phyloP scores from a whole-genome alignment of 257 asterid species.

The Nicotiana undulata region DNA sequence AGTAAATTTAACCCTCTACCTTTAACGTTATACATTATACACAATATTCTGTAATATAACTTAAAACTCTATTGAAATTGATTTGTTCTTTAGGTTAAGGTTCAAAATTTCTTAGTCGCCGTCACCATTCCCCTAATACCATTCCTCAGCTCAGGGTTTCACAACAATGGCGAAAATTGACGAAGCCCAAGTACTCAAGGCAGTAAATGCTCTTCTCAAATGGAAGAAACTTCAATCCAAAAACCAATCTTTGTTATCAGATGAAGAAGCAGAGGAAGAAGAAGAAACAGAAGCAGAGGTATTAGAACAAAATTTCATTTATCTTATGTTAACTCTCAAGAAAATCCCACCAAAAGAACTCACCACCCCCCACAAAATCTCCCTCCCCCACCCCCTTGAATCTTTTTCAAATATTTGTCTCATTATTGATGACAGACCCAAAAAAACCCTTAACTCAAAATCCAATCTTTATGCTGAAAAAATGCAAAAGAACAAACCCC shows the following conservation, averaged over 20 bases:
- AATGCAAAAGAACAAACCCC: slow-evolving; percentile 22
- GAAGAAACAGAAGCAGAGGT: background rate
- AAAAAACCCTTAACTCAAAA: background rate
- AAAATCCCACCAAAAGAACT: slow-evolving; percentile 41
- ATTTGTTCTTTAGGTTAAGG: background rate
- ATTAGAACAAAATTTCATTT: slow-evolving; percentile 21
- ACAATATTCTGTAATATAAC: no score
- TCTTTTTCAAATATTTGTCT: slow-evolving; percentile 39
- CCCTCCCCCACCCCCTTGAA: slow-evolving; percentile 31
- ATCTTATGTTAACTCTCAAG: slow-evolving; percentile 60
- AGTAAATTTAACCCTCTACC: no score
- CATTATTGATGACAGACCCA: slow-evolving; percentile 56
- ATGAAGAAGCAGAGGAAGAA: slow-evolving; percentile 12
- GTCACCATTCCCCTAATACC: background rate
- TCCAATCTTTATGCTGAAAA: slow-evolving; percentile 40
- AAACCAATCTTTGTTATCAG: background rate
- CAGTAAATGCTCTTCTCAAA: slow-evolving; percentile 67
- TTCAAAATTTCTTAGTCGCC: background rate
- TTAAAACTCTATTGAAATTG: no score
- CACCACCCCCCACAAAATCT: slow-evolving; percentile 44
- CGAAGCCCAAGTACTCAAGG: slow-evolving; percentile 28
- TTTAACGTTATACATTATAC: no score
- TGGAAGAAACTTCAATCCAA: slow-evolving; percentile 41
- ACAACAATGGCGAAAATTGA: slow-evolving; percentile 10
- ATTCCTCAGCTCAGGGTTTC: background rate